Percentiles rank a stretch among this genome's conserved stretches.
Evolutionary conservation across 805 yeast species (phyloP).

Genomic region (Kuraishia cidri): DNA sequence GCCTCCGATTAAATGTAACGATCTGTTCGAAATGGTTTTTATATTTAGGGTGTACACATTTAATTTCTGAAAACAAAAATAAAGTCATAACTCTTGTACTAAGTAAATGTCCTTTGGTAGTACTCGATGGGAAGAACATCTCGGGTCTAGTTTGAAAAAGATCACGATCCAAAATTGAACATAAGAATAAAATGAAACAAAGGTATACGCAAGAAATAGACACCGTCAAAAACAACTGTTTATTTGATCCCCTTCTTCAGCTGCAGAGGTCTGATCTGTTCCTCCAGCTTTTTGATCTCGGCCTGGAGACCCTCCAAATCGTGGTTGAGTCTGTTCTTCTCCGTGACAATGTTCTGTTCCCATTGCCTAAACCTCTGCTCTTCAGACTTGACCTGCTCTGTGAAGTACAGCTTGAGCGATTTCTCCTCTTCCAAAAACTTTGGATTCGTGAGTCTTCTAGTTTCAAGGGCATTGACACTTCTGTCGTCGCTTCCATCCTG

Average conservation of each 20-base stretch:
- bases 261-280: constrained; percentile 59
- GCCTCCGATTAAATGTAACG: constrained; percentile 22
- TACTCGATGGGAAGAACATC: no score
- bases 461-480: constrained; percentile 16
- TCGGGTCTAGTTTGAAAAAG: no score
- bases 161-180: no score
- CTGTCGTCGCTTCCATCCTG: constrained; percentile 28
- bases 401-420: constrained; percentile 85
- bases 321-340: constrained; percentile 87
- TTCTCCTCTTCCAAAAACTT: constrained; percentile 95
- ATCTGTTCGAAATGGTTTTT: neutral
- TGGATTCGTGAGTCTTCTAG: constrained; percentile 63
- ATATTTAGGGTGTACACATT: neutral
- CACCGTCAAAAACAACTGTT: no score
- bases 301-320: constrained; percentile 87
- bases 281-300: constrained; percentile 66
- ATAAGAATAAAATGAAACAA: no score
- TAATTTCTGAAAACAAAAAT: neutral
- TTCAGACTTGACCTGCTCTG: constrained; percentile 94
- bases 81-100: neutral
- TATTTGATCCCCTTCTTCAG: constrained; percentile 35
- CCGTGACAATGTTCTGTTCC: constrained; percentile 94
- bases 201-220: neutral
- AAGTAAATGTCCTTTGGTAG: no score
- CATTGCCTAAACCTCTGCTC: constrained; percentile 97